Conservation (phyloP, 2,329 filamentous ascomycete genomes). For the Tolypocladium tundrense region DNA sequence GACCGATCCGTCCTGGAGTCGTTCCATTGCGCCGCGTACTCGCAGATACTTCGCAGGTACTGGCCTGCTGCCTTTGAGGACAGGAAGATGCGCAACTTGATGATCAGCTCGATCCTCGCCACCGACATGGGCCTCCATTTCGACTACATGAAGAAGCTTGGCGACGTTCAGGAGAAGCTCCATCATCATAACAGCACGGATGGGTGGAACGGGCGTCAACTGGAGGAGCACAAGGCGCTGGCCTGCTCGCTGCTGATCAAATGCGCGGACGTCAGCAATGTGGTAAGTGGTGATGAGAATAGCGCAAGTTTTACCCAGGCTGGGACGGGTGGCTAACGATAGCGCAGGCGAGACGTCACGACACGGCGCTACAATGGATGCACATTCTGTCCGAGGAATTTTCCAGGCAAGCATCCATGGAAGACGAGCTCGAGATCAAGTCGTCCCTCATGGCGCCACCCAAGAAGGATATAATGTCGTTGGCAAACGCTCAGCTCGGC, state of each 20-base stretch:
- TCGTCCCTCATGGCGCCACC: constrained; percentile 81
- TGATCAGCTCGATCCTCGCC: constrained; percentile 95
- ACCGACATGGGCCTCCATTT: constrained; percentile 98
- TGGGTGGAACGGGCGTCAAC: constrained; percentile 65
- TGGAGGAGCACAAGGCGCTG: constrained; percentile 68
- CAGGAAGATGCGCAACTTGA: constrained; percentile 69
- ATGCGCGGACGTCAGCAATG: constrained; percentile 97
- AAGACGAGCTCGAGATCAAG: constrained; percentile 74
- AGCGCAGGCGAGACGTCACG: constrained; percentile 67
- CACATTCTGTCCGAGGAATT: constrained; percentile 93
- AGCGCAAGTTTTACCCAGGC: too few species aligned
- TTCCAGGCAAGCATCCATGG: constrained; percentile 85
- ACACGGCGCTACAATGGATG: constrained; percentile 81
- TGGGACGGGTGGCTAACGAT: background rate
- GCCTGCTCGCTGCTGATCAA: constrained; percentile 92
- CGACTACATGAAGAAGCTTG: constrained; percentile 86
- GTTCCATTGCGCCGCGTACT: constrained; percentile 95
- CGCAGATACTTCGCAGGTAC: constrained; percentile 84
- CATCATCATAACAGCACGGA: constrained; percentile 55
- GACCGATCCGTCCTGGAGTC: constrained; percentile 94
- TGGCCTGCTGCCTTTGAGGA: constrained; percentile 81
- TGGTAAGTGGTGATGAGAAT: constrained; percentile 48
- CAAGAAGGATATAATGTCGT: constrained; percentile 70
- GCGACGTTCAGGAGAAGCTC: constrained; percentile 70
- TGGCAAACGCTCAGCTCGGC: constrained; percentile 79